These are phyloP conservation scores for Rhizophagus sp. DNA, from an alignment of 192 early-diverging fungal species.

Conservation along the genomic window DNA sequence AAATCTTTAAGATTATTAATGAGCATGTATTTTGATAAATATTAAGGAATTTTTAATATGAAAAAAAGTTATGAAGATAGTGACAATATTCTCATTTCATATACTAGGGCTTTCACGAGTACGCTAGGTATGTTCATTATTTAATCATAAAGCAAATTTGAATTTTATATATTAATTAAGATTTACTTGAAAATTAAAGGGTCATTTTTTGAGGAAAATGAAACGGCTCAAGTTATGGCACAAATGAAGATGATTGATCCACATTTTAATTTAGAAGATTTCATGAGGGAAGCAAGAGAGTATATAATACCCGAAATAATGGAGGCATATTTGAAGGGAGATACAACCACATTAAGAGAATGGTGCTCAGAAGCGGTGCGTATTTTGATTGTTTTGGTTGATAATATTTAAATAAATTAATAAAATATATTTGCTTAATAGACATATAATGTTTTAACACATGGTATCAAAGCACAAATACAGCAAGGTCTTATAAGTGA, in stretches of 20 bases:
- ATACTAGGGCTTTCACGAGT: slow-evolving; percentile 74
- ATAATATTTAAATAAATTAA: not conserved
- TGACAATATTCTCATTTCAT: slow-evolving; percentile 82
- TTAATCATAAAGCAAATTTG: not conserved
- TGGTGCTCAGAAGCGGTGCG: slow-evolving; percentile 96
- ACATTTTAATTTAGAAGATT: slow-evolving; percentile 78
- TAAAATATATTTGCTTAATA: slow-evolving; percentile 24
- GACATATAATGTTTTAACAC: slow-evolving; percentile 81
- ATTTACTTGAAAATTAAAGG: slow-evolving; percentile 35
- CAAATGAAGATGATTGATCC: slow-evolving; percentile 87
- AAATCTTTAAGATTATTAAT: not conserved
- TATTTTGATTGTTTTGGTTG: not conserved
- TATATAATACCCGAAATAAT: slow-evolving; percentile 95
- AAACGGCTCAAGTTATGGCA: slow-evolving; percentile 86
- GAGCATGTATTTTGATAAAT: slow-evolving; percentile 4
- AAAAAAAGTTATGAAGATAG: slow-evolving; percentile 84
- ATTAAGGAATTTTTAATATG: slow-evolving; percentile 66
- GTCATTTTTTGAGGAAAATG: slow-evolving; percentile 89
- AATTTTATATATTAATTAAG: not conserved
- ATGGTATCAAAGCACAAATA: slow-evolving; percentile 79
- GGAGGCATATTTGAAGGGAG: slow-evolving; percentile 90
- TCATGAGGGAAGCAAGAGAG: slow-evolving; percentile 88
- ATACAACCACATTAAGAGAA: slow-evolving; percentile 75
- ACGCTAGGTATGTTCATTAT: slow-evolving; percentile 57
- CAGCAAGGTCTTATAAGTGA: slow-evolving; percentile 89